Evolutionary conservation across 441 rosid species (phyloP).

Genomic region (Francoa sonchifolia): DNA sequence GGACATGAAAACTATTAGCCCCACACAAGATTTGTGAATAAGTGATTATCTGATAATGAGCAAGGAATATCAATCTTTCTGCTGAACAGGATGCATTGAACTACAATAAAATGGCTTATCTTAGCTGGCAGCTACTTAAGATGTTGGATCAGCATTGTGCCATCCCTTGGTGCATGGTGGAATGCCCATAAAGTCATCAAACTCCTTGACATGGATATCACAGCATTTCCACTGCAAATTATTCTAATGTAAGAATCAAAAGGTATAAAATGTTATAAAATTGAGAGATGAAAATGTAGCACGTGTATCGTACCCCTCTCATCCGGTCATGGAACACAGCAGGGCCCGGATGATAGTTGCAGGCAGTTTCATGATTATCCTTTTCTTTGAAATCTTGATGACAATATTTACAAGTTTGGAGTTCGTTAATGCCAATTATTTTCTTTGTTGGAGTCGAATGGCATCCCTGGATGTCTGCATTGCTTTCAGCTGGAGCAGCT

Average conservation of each 20-base stretch:
- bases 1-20: background rate
- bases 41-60: constrained; percentile 1
- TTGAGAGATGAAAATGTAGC: too few species aligned
- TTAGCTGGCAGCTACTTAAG: constrained; percentile 4
- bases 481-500: constrained; percentile 24
- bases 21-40: background rate
- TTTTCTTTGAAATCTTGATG: constrained; percentile 70
- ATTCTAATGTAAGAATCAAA: too few species aligned
- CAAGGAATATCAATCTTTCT: background rate
- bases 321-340: constrained; percentile 78
- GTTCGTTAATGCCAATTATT: constrained; percentile 52
- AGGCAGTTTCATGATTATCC: constrained; percentile 75
- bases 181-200: constrained; percentile 84
- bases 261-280: too few species aligned
- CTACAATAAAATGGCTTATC: too few species aligned
- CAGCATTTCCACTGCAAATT: constrained; percentile 99
- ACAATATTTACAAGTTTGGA: constrained; percentile 76
- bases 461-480: constrained; percentile 12
- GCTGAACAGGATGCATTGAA: background rate
- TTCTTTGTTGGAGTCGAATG: constrained; percentile 30
- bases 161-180: constrained; percentile 93
- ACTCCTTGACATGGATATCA: constrained; percentile 73
- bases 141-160: constrained; percentile 45
- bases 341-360: constrained; percentile 90
- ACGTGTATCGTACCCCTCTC: constrained; percentile 63